Percentiles rank a stretch among this genome's conserved stretches.
Evolutionary conservation across 331 rosid genomes (phyloP).

Genomic region (Pyracantha coccinea): DNA sequence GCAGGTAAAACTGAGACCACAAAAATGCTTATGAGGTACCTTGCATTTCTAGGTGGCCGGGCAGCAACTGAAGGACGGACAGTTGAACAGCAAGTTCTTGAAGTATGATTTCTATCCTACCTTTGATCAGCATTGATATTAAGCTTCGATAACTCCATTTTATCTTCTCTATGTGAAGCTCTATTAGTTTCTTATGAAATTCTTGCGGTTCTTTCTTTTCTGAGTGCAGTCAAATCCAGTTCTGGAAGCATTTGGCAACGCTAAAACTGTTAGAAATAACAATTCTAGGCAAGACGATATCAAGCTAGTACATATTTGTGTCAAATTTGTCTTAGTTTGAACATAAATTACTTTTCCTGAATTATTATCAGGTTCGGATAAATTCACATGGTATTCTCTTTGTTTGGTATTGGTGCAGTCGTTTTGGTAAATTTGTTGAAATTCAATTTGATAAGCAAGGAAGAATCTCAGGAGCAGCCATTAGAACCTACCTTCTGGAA

Average conservation of each 20-base stretch:
- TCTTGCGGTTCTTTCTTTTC: slow-evolving; percentile 20
- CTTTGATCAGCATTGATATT: slow-evolving; percentile 9
- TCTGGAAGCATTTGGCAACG: slow-evolving; percentile 99
- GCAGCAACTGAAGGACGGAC: slow-evolving; percentile 95
- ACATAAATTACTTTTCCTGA: background rate
- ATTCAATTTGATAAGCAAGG: slow-evolving; percentile 95
- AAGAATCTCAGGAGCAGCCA: slow-evolving; percentile 98
- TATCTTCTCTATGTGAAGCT: background rate
- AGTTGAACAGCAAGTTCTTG: slow-evolving; percentile 99
- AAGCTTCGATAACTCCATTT: background rate
- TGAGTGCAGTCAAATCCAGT: slow-evolving; percentile 95
- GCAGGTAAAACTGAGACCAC: slow-evolving; percentile 99
- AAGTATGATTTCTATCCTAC: slow-evolving; percentile 42
- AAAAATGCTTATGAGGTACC: slow-evolving; percentile 97
- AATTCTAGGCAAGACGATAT: slow-evolving; percentile 68
- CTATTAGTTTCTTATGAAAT: slow-evolving; percentile 1
- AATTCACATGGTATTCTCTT: slow-evolving; percentile 15
- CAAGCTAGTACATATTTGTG: background rate
- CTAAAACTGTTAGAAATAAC: slow-evolving; percentile 95
- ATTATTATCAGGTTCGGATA: background rate
- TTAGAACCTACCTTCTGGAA: slow-evolving; percentile 95
- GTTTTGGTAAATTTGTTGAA: slow-evolving; percentile 98
- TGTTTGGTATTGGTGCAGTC: slow-evolving; percentile 48
- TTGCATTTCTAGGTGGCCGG: slow-evolving; percentile 93
- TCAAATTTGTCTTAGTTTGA: background rate